Evolutionary conservation across 345 rosid species (phyloP), one percentile per base, ranked within the genome.

Genomic region (Linum tenue): DNA sequence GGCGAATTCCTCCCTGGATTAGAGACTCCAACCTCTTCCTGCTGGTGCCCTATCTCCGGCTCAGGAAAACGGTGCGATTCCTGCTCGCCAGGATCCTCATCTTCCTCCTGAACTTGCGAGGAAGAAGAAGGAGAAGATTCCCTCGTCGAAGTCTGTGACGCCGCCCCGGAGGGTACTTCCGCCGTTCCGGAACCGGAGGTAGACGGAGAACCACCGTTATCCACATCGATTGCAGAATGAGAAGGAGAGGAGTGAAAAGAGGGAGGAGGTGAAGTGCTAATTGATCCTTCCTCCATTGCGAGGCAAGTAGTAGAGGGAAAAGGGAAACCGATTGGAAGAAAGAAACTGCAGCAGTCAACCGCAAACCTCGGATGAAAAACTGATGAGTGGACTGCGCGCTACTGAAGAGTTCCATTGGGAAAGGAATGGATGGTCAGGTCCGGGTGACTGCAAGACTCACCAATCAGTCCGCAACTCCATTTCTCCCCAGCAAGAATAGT

Each of bases 21-120:
- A 40, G 67, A 62, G 55, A 79, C 22, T 40, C 78, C 84, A 58
- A 68, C 61, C 22, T 71, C 10, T 1, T 57, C 11, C 4, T 57
- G 60, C 1, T 57, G 60, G 3, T 38, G 64, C 78, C 82, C 86
- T 12, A 74, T 62, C 78, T 80, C 90, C 0, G 72, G 77, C 40
- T 57, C 67, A 40, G 39, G 36, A 66, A 62, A 73, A 1, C 50
- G 53, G 6, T 14, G 55, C 7, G 37, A 39, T 16, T 31, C 15
- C 7, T 70, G 64, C 22, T 36, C 50, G 39, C 40, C 63, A 43
- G n/a, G 56, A 15, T 35, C 39, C 7, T 39, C 51, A 10, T 59
- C 69, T 39, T 65, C 70, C 37, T 57, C 64, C 39, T 38, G 65
- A 14, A 39, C 60, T 50, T 41, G 16, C 7, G 60, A 43, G 39